Evolutionary conservation across 108 stramenopile species (phyloP), one percentile per base, ranked within the genome.

Genomic region (Mayamaea pseudoterrestris): DNA sequence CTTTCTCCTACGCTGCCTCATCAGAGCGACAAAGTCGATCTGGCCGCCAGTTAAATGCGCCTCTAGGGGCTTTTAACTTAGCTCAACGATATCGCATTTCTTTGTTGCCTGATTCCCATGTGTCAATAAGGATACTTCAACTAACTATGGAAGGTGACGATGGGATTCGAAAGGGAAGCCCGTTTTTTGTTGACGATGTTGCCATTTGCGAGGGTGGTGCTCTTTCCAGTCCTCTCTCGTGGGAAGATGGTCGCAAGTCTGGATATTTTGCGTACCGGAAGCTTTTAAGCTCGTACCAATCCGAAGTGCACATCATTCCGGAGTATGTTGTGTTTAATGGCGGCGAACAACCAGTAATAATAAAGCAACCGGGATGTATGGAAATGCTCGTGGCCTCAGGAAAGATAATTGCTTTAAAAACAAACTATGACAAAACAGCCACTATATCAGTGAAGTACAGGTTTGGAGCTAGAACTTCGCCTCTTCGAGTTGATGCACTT

Each of bases 311-410:
- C 43, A 52, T 90, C 30, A 58, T 90, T 8, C 89, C 89, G 7
- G 89, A 90, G 51, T 90, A 71, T 42, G 57, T 86, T 35, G 61
- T 90, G 1, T 90, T 78, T 54, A 90, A 90, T 51, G 83, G 83
- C 30, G 71, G 80, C 37, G 27, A 52, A 18, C 41, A 54, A 17
- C 47, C 70, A n/a, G 60, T 7, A 20, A 39, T 54, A 66, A 35
- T 49, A 30, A 39, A 47, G 55, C 34, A 57, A 48, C 39, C 37
- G 40, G 41, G 54, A 30, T 22, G 30, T 7, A 22, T 25, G 23
- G 30, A 55, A 22, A 27, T 30, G 22, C 5, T 29, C 16, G 25
- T 62, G 36, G 17, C 28, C 36, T 46, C 54, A 27, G 37, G 67
- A 40, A 42, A 57, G 31, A 55, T 62, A 9, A 35, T 47, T 14